phyloP scores from a whole-genome alignment of 1,284 basidiomycete genomes.

The Sparassis latifolia region DNA sequence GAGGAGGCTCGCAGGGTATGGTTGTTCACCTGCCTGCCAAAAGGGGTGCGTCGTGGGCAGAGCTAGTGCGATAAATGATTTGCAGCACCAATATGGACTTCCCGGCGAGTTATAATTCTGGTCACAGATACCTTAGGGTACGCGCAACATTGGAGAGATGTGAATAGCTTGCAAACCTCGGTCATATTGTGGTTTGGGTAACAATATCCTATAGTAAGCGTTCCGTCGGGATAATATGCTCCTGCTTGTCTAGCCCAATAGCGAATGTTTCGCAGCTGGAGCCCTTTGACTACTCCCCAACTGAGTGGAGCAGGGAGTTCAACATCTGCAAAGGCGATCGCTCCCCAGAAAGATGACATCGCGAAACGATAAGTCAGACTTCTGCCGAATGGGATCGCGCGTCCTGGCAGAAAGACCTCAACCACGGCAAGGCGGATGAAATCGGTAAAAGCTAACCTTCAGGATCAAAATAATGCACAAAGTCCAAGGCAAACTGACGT shows the following conservation, averaged over 20 bases:
- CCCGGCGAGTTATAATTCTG: constrained; percentile 74
- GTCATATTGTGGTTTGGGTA: constrained; percentile 75
- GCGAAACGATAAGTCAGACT: constrained; percentile 76
- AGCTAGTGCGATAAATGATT: constrained; percentile 67
- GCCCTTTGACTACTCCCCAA: constrained; percentile 70
- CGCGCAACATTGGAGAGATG: not conserved
- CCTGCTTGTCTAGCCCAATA: constrained; percentile 62
- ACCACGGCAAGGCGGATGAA: not conserved
- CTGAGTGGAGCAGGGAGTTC: constrained; percentile 62
- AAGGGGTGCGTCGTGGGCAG: constrained; percentile 62
- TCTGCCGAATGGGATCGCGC: constrained; percentile 71
- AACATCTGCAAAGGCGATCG: constrained; percentile 65
- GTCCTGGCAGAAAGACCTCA: constrained; percentile 34
- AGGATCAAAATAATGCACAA: constrained; percentile 70
- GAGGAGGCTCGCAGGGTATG: constrained; percentile 45
- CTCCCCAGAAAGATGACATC: constrained; percentile 74
- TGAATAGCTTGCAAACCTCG: constrained; percentile 26
- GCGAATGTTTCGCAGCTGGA: constrained; percentile 67
- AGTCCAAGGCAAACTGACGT: constrained; percentile 58
- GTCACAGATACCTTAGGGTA: not conserved
- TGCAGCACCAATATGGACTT: constrained; percentile 81
- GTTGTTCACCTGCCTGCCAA: constrained; percentile 60
- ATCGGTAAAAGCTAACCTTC: constrained; percentile 39
- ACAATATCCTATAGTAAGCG: constrained; percentile 66
- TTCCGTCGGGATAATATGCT: constrained; percentile 57